Evolutionary conservation across 805 yeast genomes (phyloP), one percentile per base, ranked within the genome.

Genomic region (Candida verbasci): DNA sequence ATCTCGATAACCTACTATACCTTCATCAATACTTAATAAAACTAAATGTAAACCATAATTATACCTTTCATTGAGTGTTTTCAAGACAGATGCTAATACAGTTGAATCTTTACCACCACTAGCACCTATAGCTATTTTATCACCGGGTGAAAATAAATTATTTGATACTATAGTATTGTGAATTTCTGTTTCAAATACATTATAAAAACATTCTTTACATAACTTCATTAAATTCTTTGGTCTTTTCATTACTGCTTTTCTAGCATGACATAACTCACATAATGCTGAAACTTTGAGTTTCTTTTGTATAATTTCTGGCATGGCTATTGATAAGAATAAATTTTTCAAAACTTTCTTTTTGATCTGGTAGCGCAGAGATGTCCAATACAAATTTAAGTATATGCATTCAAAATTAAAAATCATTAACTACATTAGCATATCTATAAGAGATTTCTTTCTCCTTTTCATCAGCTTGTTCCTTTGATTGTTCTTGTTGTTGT

Each of bases 61-160:
- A 60, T 93, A 78, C 39, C 96, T 67, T 52, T 88, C 96, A 55
- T 93, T 93, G 43, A 93, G 65, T 0, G 91, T 76, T 52, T 88
- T 93, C 58, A 93, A 60, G 2, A 93, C 77, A 31, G 89, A 78
- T 0, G 97, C 98, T 21, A 93, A 63, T 1, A 93, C 99, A 0
- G 99, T 93, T 4, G 96, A 86, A 57, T 93, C 99, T 52, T 93
- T 93, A 36, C 99, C 99, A 17, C 99, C 99, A 1, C 96, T 86
- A 0, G 99, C 99, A 12, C 99, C 99, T 17, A 93, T 89, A 12
- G 97, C 98, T 2, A 93, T 89, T 18, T 65, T 73, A 53, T 93
- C 98, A 11, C 97, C 97, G 0, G 64, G 69, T 17, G 76, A 57
- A 50, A 93, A 93, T 32, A 93, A 70, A 1, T 76, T 67, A 37